Evolutionary conservation across 2,329 filamentous ascomycete species (phyloP).

Genomic region (Hymenoscyphus fructigenus): DNA sequence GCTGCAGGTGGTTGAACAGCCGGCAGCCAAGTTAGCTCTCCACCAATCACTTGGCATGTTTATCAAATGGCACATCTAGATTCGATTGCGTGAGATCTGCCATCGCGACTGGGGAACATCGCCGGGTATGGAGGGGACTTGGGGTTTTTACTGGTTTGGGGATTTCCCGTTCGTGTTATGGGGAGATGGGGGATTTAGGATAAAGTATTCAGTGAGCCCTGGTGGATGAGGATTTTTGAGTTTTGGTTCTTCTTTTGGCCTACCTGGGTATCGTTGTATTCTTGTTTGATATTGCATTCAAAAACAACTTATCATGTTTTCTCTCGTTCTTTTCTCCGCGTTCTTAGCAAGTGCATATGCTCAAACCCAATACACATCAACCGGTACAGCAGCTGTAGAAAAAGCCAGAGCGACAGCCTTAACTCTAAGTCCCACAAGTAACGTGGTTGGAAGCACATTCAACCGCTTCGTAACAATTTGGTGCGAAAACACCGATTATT

Average conservation of each 20-base stretch:
- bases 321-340: background rate
- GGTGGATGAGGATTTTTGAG: too few species aligned
- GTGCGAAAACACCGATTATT: constrained; percentile 53
- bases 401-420: constrained; percentile 46
- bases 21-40: background rate
- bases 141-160: too few species aligned
- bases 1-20: background rate
- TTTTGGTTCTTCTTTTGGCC: too few species aligned
- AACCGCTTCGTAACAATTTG: constrained; percentile 60
- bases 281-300: too few species aligned
- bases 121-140: too few species aligned
- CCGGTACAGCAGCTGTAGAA: constrained; percentile 7
- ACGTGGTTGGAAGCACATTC: constrained; percentile 53
- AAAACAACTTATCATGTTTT: background rate
- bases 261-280: too few species aligned
- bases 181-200: background rate
- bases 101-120: background rate
- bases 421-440: constrained; percentile 45
- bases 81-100: background rate
- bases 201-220: too few species aligned
- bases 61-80: background rate
- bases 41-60: constrained; percentile 1
- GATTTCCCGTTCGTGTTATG: too few species aligned
- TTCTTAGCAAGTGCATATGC: background rate
- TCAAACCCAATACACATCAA: constrained; percentile 16